Conservation (phyloP, 495 filamentous ascomycete genomes). For the Aspergillus egyptiacus region DNA sequence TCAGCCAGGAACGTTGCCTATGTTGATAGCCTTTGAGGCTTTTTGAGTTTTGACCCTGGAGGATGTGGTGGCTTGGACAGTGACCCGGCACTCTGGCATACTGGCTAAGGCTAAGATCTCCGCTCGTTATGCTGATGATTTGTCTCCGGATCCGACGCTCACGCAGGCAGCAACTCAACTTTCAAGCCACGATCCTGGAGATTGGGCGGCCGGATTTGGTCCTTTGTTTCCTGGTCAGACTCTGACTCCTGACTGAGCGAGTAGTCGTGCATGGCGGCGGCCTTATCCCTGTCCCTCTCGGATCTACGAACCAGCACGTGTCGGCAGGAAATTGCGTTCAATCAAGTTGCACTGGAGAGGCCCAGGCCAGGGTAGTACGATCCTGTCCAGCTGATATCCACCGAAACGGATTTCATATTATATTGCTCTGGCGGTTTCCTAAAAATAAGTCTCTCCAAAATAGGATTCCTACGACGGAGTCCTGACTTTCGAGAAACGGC, state of each 20-base stretch:
- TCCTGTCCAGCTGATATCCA: not conserved
- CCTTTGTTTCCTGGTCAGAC: conserved; percentile 1
- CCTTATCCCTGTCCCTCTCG: conserved; percentile 1
- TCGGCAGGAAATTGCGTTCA: conserved; percentile 13
- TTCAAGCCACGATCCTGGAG: not conserved
- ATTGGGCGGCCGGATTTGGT: not conserved
- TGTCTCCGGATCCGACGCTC: not conserved
- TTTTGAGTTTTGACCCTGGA: not conserved
- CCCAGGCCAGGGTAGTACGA: not conserved
- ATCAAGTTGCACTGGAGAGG: not conserved
- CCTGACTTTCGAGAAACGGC: not conserved
- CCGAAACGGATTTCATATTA: not conserved
- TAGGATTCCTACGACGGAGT: not conserved
- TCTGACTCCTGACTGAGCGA: too few species aligned
- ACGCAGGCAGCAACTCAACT: conserved; percentile 1
- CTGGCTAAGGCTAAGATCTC: conserved; percentile 21
- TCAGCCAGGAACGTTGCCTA: conserved; percentile 13
- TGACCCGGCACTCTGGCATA: conserved; percentile 25
- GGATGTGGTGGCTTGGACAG: conserved; percentile 18
- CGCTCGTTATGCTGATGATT: conserved; percentile 12
- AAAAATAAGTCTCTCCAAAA: not conserved
- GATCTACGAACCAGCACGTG: conserved; percentile 34
- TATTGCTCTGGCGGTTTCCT: not conserved
- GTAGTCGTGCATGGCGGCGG: too few species aligned
- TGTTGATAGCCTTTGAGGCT: not conserved